Evolutionary conservation across 805 yeast species (phyloP).

Genomic region (Sungouiozyma intestinalis): DNA sequence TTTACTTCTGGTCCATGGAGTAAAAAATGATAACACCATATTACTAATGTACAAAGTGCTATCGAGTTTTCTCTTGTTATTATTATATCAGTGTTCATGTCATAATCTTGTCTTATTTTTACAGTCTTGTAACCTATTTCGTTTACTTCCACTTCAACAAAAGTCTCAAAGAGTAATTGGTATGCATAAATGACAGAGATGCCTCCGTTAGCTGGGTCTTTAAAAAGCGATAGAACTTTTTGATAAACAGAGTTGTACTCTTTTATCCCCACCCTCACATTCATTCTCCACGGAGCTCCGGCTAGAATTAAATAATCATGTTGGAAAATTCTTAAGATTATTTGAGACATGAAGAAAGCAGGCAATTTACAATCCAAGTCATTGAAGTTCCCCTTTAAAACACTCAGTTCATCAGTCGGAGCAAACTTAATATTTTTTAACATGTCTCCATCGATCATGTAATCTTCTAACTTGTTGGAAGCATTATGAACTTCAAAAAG

Average conservation of each 20-base stretch:
- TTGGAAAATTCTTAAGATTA: conserved; percentile 60
- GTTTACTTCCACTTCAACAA: conserved; percentile 32
- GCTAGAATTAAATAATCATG: conserved; percentile 71
- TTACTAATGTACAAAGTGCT: conserved; percentile 25
- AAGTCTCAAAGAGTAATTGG: conserved; percentile 50
- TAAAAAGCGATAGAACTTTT: conserved; percentile 30
- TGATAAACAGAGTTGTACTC: conserved; percentile 40
- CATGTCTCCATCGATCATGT: background rate
- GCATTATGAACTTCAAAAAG: conserved; percentile 24
- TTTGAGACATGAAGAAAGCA: conserved; percentile 63
- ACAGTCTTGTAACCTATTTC: conserved; percentile 16
- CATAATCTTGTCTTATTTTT: conserved; percentile 28
- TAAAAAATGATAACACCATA: conserved; percentile 45
- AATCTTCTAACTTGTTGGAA: conserved; percentile 7
- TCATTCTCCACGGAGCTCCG: conserved; percentile 77
- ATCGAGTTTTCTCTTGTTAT: conserved; percentile 30
- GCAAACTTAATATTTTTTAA: background rate
- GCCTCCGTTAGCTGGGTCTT: conserved; percentile 37
- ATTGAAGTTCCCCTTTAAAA: conserved; percentile 19
- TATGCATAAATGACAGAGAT: conserved; percentile 52
- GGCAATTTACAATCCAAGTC: conserved; percentile 42
- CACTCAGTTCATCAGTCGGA: conserved; percentile 2
- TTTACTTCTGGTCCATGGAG: conserved; percentile 38
- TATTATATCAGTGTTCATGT: conserved; percentile 43
- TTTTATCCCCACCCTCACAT: conserved; percentile 43